Base-by-base conservation (phyloP, 768 basidiomycete genomes). In the Exsudoporus frostii region DNA sequence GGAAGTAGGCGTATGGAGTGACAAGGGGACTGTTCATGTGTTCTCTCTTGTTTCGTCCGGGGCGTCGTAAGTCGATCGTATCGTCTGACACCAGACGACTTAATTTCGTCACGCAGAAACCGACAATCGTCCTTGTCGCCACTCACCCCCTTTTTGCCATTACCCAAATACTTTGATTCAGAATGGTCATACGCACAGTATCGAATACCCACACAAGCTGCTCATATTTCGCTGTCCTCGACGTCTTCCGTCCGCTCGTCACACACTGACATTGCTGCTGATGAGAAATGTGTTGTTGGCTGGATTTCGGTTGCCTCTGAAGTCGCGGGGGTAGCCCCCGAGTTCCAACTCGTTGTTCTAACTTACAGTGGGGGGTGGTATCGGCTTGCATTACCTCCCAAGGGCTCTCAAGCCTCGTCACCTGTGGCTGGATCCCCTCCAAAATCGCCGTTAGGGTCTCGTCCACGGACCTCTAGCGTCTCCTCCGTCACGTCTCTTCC, bases 151-250 rank as follows among this genome's bases (percentile, higher is more conserved):
- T 93, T 86, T 64, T 72, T 96, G 10, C 88, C 87, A 14, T 76
- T 92, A 32, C 92, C 92, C 17, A 90, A 88, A 56, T 96, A 96
- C 68, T 94, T 97, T 65, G 85, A 86, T 63, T 94, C 92, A n/a
- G 88, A 94, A 68, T 96, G 93, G 94, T 95, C 93, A 0, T 94
- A 96, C 65, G 91, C 93, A 14, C 88, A 91, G 59, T 97, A 90
- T 67, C 82, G 90, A 39, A 89, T 97, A 64, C 93, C 93, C 3
- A 75, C 87, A 3, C 90, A 92, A 60, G 86, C 87, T 2, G 76
- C 92, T 8, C 91, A 94, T 57, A 86, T 92, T 43, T 86, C 89
- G 11, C 71, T 93, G 32, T 83, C 86, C 13, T 81, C 88, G 3
- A 79, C 83, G n/a, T 78, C 84, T 1, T 67, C 80, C 11, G 70